Evolutionary conservation across 495 filamentous ascomycete genomes (phyloP).

Genomic region (Hypoxylon cercidicola): DNA sequence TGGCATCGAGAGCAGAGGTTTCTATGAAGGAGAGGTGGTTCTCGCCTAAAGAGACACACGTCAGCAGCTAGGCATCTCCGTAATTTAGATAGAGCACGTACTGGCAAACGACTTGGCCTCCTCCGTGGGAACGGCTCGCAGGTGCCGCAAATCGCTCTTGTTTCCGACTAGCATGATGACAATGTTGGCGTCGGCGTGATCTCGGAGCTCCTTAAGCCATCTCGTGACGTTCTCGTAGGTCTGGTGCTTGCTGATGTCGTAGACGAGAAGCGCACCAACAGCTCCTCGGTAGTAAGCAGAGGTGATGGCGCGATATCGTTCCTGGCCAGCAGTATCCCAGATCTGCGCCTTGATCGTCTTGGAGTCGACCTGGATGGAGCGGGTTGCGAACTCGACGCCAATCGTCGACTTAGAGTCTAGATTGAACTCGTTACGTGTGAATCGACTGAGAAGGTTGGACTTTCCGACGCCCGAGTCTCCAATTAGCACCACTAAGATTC

Average conservation of each 20-base stretch:
- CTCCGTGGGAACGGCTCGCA: slow-evolving; percentile 96
- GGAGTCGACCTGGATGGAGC: slow-evolving; percentile 97
- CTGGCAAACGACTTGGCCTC: slow-evolving; percentile 98
- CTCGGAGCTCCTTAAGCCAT: slow-evolving; percentile 98
- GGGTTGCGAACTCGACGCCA: slow-evolving; percentile 98
- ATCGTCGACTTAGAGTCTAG: slow-evolving; percentile 99
- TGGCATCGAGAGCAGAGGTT: slow-evolving; percentile 97
- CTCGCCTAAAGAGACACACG: slow-evolving; percentile 69
- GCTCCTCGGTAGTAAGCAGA: slow-evolving; percentile 99
- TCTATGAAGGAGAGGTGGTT: slow-evolving; percentile 98
- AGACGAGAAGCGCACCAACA: slow-evolving; percentile 96
- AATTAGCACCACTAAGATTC: slow-evolving; percentile 87
- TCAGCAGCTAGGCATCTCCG: slow-evolving; percentile 37
- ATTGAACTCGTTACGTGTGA: slow-evolving; percentile 99
- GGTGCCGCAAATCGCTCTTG: slow-evolving; percentile 99
- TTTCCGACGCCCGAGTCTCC: slow-evolving; percentile 99
- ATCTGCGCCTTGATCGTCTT: slow-evolving; percentile 99
- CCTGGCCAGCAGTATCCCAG: slow-evolving; percentile 99
- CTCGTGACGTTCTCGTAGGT: slow-evolving; percentile 99
- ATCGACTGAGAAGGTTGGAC: slow-evolving; percentile 98
- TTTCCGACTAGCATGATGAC: slow-evolving; percentile 99
- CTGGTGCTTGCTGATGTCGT: slow-evolving; percentile 99
- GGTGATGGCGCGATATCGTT: slow-evolving; percentile 98
- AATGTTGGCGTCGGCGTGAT: slow-evolving; percentile 98
- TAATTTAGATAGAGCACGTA: slow-evolving; percentile 58